These are phyloP conservation scores for Discostella stelligeroides DNA, from an alignment of 108 stramenopile species.

Conservation along the genomic window DNA sequence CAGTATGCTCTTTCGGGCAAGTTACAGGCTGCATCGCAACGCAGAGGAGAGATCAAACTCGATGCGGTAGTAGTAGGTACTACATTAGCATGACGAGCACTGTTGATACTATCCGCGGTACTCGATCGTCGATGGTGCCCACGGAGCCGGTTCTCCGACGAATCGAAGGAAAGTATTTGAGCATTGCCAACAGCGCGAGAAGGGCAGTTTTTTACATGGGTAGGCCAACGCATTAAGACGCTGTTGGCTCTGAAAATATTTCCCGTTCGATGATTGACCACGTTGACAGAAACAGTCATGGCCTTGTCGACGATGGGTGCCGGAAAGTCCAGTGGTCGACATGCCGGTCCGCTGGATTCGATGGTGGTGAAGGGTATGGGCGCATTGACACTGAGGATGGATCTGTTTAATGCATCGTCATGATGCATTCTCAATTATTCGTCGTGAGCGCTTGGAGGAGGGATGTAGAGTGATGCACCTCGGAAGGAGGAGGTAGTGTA, in stretches of 20 bases:
- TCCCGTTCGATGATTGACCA: conserved; percentile 35
- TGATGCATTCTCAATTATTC: too few species aligned
- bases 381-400: conserved; percentile 35
- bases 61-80: not conserved
- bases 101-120: conserved; percentile 19
- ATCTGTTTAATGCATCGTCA: not conserved
- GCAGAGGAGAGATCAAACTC: not conserved
- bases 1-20: conserved; percentile 39
- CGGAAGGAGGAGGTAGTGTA: too few species aligned
- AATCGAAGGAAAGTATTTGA: not conserved
- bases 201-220: conserved; percentile 26
- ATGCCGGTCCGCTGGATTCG: conserved; percentile 46
- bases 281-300: conserved; percentile 22
- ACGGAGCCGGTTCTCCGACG: not conserved
- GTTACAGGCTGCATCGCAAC: conserved; percentile 28
- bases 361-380: conserved; percentile 53
- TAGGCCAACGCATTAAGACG: conserved; percentile 29
- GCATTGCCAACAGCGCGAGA: not conserved
- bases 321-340: conserved; percentile 44
- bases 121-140: conserved; percentile 1
- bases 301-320: conserved; percentile 40
- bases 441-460: too few species aligned
- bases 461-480: too few species aligned
- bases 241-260: conserved; percentile 34
- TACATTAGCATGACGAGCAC: conserved; percentile 2